Evolutionary conservation across 805 yeast species (phyloP).

Genomic region (Teunomyces aglyptinius): DNA sequence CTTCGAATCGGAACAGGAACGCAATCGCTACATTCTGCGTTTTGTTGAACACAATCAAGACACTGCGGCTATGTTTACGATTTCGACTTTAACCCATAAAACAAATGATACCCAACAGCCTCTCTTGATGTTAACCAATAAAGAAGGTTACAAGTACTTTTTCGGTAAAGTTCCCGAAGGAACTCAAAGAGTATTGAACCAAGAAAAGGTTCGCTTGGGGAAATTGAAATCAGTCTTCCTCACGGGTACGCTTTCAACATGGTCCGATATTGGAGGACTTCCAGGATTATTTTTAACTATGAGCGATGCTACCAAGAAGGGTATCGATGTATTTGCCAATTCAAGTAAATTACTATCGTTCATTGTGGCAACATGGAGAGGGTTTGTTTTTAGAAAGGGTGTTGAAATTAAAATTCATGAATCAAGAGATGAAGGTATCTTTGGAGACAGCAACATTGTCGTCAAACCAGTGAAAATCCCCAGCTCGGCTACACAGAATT

Average conservation of each 20-base stretch:
- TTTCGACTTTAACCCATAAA: constrained; percentile 34
- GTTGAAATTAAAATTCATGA: constrained; percentile 45
- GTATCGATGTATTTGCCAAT: constrained; percentile 52
- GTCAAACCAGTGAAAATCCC: constrained; percentile 38
- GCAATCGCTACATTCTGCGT: constrained; percentile 7
- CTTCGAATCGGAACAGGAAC: constrained; percentile 9
- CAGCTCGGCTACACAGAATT: not conserved
- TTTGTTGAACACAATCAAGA: constrained; percentile 14
- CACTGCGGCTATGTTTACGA: constrained; percentile 12
- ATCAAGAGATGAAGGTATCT: constrained; percentile 25
- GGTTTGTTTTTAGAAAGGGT: constrained; percentile 80
- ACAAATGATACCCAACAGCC: constrained; percentile 59
- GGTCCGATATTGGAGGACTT: constrained; percentile 85
- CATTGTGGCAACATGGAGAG: constrained; percentile 78
- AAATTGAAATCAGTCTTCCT: constrained; percentile 66
- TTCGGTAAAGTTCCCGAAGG: constrained; percentile 88
- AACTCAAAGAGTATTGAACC: constrained; percentile 70
- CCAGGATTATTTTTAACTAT: constrained; percentile 86
- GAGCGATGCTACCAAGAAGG: constrained; percentile 70
- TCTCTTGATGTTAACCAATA: constrained; percentile 47
- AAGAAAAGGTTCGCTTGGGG: constrained; percentile 54
- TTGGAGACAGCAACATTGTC: constrained; percentile 36
- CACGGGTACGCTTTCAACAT: constrained; percentile 66
- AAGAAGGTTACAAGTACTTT: constrained; percentile 55
- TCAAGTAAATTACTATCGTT: constrained; percentile 35